Conservation (phyloP, 148 eudicot genomes). For the Selenicereus undatus region DNA sequence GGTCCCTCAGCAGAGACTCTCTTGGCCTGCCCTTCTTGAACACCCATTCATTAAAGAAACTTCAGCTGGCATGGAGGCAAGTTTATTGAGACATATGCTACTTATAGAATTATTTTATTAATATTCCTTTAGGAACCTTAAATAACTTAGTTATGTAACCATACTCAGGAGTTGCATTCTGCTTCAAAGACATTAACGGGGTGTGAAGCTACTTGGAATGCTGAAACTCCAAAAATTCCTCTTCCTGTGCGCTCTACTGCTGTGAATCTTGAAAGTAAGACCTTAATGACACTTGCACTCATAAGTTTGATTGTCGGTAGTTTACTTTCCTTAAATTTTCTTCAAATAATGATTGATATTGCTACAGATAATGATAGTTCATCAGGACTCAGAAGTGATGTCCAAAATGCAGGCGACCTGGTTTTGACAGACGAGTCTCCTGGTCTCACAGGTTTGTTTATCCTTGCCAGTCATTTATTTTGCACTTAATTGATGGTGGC, state of each 20-base stretch:
- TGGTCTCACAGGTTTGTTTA: conserved; percentile 47
- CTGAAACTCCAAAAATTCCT: conserved; percentile 38
- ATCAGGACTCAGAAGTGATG: conserved; percentile 27
- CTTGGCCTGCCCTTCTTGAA: conserved; percentile 94
- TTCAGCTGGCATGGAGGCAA: conserved; percentile 46
- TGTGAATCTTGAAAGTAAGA: conserved; percentile 61
- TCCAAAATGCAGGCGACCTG: conserved; percentile 21
- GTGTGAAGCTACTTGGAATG: conserved; percentile 49
- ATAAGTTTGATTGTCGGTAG: conserved; percentile 4
- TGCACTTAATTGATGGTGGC: neutral
- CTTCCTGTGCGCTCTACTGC: conserved; percentile 33
- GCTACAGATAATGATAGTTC: conserved; percentile 32
- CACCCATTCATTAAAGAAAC: conserved; percentile 84
- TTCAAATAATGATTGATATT: conserved; percentile 8
- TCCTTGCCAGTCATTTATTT: conserved; percentile 38
- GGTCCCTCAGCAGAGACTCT: conserved; percentile 85
- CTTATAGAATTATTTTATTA: neutral
- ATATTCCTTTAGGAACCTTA: neutral
- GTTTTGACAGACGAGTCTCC: conserved; percentile 47
- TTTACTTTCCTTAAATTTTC: neutral
- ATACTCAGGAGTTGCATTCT: conserved; percentile 52
- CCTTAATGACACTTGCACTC: conserved; percentile 10
- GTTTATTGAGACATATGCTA: conserved; percentile 17
- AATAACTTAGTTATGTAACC: conserved; percentile 2
- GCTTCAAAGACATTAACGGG: conserved; percentile 40